A percentile compares a stretch with the other conserved stretches of the same genome.
These are phyloP conservation scores for Fragilaria radians DNA, from an alignment of 108 stramenopile species.

Conservation along the genomic window DNA sequence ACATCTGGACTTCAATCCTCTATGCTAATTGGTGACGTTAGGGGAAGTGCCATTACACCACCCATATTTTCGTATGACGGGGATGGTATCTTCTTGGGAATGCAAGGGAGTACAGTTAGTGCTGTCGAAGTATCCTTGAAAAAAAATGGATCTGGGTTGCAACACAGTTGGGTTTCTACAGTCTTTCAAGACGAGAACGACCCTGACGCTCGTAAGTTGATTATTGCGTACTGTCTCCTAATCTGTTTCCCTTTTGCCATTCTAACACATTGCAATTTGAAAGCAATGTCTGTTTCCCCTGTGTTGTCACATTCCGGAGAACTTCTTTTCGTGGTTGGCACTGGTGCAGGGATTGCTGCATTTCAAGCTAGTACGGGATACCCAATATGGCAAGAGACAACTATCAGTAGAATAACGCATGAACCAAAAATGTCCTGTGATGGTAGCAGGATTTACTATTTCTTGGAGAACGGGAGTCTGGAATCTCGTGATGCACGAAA, in stretches of 20 bases:
- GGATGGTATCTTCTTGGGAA: not conserved
- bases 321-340: not conserved
- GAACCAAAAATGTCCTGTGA: not conserved
- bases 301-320: not conserved
- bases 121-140: too few species aligned
- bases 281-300: too few species aligned
- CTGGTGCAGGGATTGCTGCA: not conserved
- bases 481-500: not conserved
- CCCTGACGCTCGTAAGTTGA: too few species aligned
- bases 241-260: too few species aligned
- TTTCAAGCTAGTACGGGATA: constrained; percentile 1
- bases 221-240: too few species aligned
- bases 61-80: constrained; percentile 3
- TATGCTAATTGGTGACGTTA: not conserved
- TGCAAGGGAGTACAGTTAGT: constrained; percentile 1
- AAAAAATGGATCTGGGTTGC: too few species aligned
- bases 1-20: not conserved
- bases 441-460: not conserved
- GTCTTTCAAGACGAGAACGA: too few species aligned
- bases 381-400: constrained; percentile 1
- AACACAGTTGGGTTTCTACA: too few species aligned
- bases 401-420: not conserved
- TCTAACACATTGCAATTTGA: too few species aligned
- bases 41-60: constrained; percentile 5
- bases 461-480: not conserved